phyloP scores from a whole-genome alignment of 331 rosid genomes.

The Acacia pycnantha region DNA sequence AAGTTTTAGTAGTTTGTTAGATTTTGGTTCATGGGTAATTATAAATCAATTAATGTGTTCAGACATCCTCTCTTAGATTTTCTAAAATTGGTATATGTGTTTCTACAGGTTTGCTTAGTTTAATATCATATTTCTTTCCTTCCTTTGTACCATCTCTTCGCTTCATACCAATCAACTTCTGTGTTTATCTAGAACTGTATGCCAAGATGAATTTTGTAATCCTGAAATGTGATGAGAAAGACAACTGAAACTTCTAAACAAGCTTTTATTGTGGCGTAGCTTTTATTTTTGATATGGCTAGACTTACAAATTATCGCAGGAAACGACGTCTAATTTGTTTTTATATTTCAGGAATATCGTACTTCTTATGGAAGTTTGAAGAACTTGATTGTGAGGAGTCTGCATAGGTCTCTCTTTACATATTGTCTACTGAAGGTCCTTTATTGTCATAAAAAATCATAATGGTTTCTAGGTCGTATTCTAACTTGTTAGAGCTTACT shows the following conservation, averaged over 20 bases:
- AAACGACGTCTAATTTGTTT: constrained; percentile 10
- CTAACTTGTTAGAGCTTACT: constrained; percentile 85
- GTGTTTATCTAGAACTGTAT: background rate
- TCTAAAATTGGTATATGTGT: background rate
- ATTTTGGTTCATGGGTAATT: too few relatives aligned
- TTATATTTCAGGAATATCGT: constrained; percentile 32
- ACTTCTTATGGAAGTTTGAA: constrained; percentile 31
- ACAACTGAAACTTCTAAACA: background rate
- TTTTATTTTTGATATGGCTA: constrained; percentile 2
- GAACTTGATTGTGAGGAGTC: constrained; percentile 34
- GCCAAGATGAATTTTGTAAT: constrained; percentile 21
- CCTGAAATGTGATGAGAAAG: constrained; percentile 9
- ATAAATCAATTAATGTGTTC: constrained; percentile 26
- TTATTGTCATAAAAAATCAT: background rate
- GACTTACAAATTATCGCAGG: constrained; percentile 4
- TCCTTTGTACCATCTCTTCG: background rate
- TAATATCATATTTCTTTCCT: background rate
- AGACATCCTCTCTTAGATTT: constrained; percentile 27
- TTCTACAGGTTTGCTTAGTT: background rate
- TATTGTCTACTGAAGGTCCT: constrained; percentile 12
- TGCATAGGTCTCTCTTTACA: constrained; percentile 23
- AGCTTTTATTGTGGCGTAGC: constrained; percentile 10
- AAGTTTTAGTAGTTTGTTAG: background rate
- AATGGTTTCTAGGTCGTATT: constrained; percentile 96
- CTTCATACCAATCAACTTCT: background rate